phyloP scores from a whole-genome alignment of 75 land plant species.

The Larix kaempferi region DNA sequence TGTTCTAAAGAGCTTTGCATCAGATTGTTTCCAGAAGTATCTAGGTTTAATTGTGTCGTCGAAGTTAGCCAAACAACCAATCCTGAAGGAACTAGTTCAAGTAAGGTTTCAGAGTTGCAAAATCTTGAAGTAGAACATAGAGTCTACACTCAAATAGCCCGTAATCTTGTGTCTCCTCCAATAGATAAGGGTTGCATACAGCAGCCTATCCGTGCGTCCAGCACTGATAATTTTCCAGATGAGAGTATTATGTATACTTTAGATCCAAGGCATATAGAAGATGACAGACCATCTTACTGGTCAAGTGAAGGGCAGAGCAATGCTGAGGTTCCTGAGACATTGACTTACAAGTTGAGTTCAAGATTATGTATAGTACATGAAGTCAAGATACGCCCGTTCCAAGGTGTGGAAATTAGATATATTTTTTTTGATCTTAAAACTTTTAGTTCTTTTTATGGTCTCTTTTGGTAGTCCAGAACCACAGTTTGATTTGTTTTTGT shows the following conservation, averaged over 20 bases:
- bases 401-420: slow-evolving; percentile 41
- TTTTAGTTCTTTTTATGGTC: slow-evolving; percentile 5
- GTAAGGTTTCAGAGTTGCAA: slow-evolving; percentile 19
- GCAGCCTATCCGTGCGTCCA: slow-evolving; percentile 75
- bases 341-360: slow-evolving; percentile 61
- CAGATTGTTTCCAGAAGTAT: slow-evolving; percentile 36
- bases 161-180: slow-evolving; percentile 16
- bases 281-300: slow-evolving; percentile 77
- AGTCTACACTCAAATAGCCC: slow-evolving; percentile 25
- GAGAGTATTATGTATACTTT: slow-evolving; percentile 83
- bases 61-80: slow-evolving; percentile 8
- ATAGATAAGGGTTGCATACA: slow-evolving; percentile 29
- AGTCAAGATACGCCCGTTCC: slow-evolving; percentile 66
- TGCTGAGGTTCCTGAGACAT: slow-evolving; percentile 57
- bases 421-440: neutral
- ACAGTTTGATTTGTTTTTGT: neutral
- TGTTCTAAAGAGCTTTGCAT: slow-evolving; percentile 45
- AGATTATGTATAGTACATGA: slow-evolving; percentile 69
- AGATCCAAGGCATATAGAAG: slow-evolving; percentile 36
- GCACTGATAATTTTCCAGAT: slow-evolving; percentile 86
- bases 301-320: slow-evolving; percentile 73
- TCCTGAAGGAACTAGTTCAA: neutral
- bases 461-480: neutral
- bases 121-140: slow-evolving; percentile 35
- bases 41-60: slow-evolving; percentile 10